phyloP scores from a whole-genome alignment of 2,329 filamentous ascomycete genomes.

The Harringtonia lauricola region DNA sequence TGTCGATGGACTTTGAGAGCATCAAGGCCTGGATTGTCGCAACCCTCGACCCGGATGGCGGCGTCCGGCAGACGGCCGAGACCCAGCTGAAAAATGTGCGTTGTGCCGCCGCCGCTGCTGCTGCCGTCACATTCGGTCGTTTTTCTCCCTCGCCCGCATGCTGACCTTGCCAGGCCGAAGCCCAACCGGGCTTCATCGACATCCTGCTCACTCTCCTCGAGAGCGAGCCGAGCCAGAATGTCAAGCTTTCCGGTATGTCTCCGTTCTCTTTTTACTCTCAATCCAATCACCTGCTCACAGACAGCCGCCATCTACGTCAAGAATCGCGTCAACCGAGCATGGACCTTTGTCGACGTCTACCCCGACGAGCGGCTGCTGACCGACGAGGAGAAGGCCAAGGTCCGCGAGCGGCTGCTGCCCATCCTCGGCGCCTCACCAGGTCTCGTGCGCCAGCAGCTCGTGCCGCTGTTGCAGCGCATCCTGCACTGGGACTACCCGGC shows the following conservation, averaged over 20 bases:
- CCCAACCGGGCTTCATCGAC: constrained; percentile 80
- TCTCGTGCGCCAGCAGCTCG: constrained; percentile 80
- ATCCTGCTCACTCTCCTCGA: constrained; percentile 85
- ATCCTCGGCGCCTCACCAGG: constrained; percentile 72
- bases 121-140: neutral
- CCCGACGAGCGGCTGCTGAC: constrained; percentile 64
- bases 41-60: constrained; percentile 11
- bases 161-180: constrained; percentile 58
- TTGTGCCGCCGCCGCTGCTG: neutral
- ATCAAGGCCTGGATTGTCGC: constrained; percentile 13
- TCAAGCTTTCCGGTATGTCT: constrained; percentile 75
- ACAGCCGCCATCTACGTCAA: constrained; percentile 94
- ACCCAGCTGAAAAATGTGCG: constrained; percentile 72
- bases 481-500: constrained; percentile 91
- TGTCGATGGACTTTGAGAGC: constrained; percentile 16
- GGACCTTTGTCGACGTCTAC: constrained; percentile 68
- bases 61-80: constrained; percentile 62
- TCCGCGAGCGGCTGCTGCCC: constrained; percentile 80
- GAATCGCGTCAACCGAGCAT: constrained; percentile 89
- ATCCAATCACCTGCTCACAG: constrained; percentile 2
- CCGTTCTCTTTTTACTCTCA: neutral
- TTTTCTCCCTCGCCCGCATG: neutral
- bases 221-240: constrained; percentile 71
- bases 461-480: constrained; percentile 91
- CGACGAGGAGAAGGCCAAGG: constrained; percentile 79